These are phyloP conservation scores for Penicillium bovifimosum DNA, from an alignment of 495 filamentous ascomycete genomes.

Conservation along the genomic window DNA sequence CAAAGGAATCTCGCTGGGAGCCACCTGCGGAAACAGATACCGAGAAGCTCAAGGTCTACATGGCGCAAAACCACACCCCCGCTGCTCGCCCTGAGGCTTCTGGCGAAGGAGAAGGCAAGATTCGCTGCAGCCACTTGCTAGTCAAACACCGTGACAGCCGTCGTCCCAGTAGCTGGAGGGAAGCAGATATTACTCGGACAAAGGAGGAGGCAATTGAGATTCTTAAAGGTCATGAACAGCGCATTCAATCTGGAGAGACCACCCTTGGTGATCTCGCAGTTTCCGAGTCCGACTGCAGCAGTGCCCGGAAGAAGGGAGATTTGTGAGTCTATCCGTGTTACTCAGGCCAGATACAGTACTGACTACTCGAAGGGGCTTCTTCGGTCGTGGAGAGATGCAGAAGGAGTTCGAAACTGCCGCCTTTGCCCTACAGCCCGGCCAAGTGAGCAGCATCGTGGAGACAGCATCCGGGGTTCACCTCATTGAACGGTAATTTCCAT, in stretches of 20 bases:
- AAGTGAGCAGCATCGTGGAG: slow-evolving; percentile 80
- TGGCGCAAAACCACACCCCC: slow-evolving; percentile 73
- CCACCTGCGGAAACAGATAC: slow-evolving; percentile 80
- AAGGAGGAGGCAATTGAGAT: slow-evolving; percentile 82
- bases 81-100: slow-evolving; percentile 44
- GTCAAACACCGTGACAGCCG: slow-evolving; percentile 88
- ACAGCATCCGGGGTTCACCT: slow-evolving; percentile 94
- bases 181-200: slow-evolving; percentile 76
- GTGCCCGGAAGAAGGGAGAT: slow-evolving; percentile 88
- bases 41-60: slow-evolving; percentile 86
- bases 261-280: slow-evolving; percentile 74
- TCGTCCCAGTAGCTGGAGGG: slow-evolving; percentile 85
- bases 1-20: slow-evolving; percentile 89
- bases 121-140: slow-evolving; percentile 82
- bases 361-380: slow-evolving; percentile 63
- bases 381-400: slow-evolving; percentile 92
- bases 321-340: slow-evolving; percentile 46
- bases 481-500: slow-evolving; percentile 73
- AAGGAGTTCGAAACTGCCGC: slow-evolving; percentile 97
- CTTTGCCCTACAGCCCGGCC: slow-evolving; percentile 76
- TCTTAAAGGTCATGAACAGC: slow-evolving; percentile 63
- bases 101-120: slow-evolving; percentile 68
- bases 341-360: slow-evolving; percentile 6
- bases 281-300: slow-evolving; percentile 91
- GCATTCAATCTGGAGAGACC: slow-evolving; percentile 62